Evolutionary conservation across 1,139 yeast species (phyloP), one percentile per base, ranked within the genome.

Genomic region (Magnusiomyces tetraspermus): DNA sequence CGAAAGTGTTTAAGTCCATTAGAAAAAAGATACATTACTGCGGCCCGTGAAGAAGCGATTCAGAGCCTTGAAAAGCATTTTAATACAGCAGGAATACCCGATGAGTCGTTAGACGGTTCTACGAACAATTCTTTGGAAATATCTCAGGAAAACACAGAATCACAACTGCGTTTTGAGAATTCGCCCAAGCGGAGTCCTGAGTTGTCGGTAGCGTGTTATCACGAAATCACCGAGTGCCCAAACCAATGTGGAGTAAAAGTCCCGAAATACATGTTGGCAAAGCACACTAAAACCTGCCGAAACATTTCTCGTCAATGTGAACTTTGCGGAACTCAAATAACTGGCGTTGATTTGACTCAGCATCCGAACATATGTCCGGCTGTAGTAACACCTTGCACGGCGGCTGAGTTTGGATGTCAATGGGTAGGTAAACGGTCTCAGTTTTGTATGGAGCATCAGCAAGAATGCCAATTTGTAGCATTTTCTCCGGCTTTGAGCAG

Each of bases 361-460:
- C 77, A 73, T 56, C 30, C 52, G 28, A 63, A 60, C 3, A 61
- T 58, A 50, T 74, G 77, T 56, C 67, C 68, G 17, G 65, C 68
- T 52, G 55, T 66, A 11, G 61, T 63, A 23, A 61, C 70, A 2
- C 57, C 60, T 31, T 74, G 77, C 55, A 61, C 68, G 1, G 74
- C 71, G 0, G 48, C 50, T 8, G 57, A 53, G 28, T 65, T 61
- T 55, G 78, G 78, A 0, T 74, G 78, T 54, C 60, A 60, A 19
- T 71, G 77, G 77, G 63, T 61, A 30, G 74, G 75, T 1, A 61
- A 65, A 33, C 61, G 73, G 38, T 66, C 62, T n/a, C 50, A 64
- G 19, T 54, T 65, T 15, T 54, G 60, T 1, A 57, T 58, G 2
- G 59, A 64, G 4, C 79, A 75, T 54, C n/a, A 55, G 2, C 49